Evolutionary conservation across 2,329 filamentous ascomycete species (phyloP), one percentile per base, ranked within the genome.

Genomic region (Aspergillus oerlinghausenensis): DNA sequence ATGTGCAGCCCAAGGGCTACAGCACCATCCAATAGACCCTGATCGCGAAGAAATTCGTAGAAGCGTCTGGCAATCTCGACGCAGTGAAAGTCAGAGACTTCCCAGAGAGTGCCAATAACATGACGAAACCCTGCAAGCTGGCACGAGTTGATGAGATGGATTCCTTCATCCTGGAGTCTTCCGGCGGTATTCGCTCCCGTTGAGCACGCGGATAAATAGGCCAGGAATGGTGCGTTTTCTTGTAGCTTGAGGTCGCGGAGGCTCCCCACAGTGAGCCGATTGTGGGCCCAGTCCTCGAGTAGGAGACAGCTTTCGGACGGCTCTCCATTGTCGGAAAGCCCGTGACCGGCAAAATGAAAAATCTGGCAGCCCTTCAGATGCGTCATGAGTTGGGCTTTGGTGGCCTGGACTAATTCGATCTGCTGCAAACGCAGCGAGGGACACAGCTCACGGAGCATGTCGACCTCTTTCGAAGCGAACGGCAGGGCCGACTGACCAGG

Each of bases 261-360:
- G 25, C 25, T 26, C 25, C 25, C 25, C 25, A 26, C 25, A 26
- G 25, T 26, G 7, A 26, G 25, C 25, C 25, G 25, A 26, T 26
- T 26, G 25, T 26, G 7, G 25, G 25, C 7, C 25, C 25, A 26
- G 25, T 26, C 25, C 25, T 26, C 25, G 25, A 26, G 25, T 26
- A 26, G 25, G 4, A 26, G 25, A 7, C 25, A 26, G 4, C 25
- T 26, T 26, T 6, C 25, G 25, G 50, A 74, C 72, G 75, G 48
- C 62, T 57, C 6, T 52, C 7, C 9, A 66, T 25, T 4, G 53
- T 76, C 54, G 0, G 68, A 60, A 1, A 26, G 2, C 0, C 72
- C 75, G 53, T 64, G 76, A 6, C 77, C 72, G 1, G 77, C 75
- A 52, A 79, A 79, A 57, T 79, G 76, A 55, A 77, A 75, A 4